Percentiles rank a stretch among this genome's conserved stretches.
These are phyloP conservation scores for Bacterosira constricta DNA, from an alignment of 108 stramenopile genomes.

Conservation along the genomic window DNA sequence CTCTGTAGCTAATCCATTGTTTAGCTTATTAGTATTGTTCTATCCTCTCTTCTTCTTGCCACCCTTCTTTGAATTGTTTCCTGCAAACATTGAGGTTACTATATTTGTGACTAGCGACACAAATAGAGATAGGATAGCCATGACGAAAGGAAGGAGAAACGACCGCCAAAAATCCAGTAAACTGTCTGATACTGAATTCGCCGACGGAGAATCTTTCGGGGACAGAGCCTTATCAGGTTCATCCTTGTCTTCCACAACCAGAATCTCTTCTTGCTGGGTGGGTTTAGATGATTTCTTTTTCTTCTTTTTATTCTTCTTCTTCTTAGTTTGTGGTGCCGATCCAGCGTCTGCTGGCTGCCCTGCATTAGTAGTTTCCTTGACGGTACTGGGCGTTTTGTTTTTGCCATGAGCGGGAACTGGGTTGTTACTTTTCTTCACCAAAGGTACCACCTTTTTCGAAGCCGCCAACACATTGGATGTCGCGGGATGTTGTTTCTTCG, in stretches of 20 bases:
- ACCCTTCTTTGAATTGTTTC: not conserved
- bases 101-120: conserved; percentile 21
- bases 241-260: not conserved
- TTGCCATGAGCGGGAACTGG: too few relatives aligned
- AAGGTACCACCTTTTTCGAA: not conserved
- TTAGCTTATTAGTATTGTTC: not conserved
- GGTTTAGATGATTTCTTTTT: conserved; percentile 28
- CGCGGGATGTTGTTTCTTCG: conserved; percentile 5
- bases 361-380: not conserved
- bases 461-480: not conserved
- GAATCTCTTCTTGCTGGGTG: not conserved
- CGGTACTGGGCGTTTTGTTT: not conserved
- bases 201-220: too few relatives aligned
- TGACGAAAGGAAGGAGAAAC: conserved; percentile 19
- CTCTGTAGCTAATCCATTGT: not conserved
- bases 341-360: not conserved
- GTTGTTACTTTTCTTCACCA: not conserved
- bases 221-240: too few relatives aligned
- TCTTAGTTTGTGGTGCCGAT: conserved; percentile 9
- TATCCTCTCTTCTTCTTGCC: conserved; percentile 14
- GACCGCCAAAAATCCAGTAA: conserved; percentile 18
- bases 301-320: conserved; percentile 21
- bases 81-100: conserved; percentile 11
- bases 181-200: conserved; percentile 24
- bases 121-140: conserved; percentile 8